Evolutionary conservation across 2,329 filamentous ascomycete genomes (phyloP).

Genomic region (Akanthomyces uredinophilus): DNA sequence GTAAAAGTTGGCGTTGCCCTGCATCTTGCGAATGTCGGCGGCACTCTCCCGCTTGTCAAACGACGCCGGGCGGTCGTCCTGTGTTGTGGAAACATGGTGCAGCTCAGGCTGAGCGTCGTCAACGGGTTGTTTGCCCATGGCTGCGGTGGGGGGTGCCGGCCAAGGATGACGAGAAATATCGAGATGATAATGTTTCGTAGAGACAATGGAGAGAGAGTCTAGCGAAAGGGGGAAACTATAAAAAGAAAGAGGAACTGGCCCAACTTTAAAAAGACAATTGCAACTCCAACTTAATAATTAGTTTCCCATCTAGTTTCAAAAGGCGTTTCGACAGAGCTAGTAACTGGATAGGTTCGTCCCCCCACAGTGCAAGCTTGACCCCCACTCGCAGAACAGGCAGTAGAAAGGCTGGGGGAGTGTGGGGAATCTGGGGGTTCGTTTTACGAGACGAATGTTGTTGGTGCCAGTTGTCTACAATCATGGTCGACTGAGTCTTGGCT

Average conservation of each 20-base stretch:
- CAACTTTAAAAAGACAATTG: background rate
- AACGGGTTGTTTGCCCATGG: background rate
- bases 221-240: background rate
- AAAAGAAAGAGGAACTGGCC: background rate
- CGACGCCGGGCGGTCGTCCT: slow-evolving; percentile 2
- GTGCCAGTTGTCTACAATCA: background rate
- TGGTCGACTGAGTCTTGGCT: background rate
- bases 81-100: background rate
- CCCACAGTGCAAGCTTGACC: background rate
- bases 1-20: slow-evolving; percentile 25
- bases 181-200: background rate
- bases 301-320: background rate
- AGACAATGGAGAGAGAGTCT: background rate
- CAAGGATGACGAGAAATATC: background rate
- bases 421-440: background rate
- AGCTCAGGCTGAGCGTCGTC: slow-evolving; percentile 1
- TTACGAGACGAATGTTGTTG: background rate
- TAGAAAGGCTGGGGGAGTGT: background rate
- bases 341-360: background rate
- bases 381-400: background rate
- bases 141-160: background rate
- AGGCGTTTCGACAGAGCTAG: background rate
- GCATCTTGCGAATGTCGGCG: slow-evolving; percentile 23
- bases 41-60: slow-evolving; percentile 18
- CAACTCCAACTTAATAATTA: background rate